Conservation (phyloP, 129 eudicot genomes). For the Lactuca saligna region DNA sequence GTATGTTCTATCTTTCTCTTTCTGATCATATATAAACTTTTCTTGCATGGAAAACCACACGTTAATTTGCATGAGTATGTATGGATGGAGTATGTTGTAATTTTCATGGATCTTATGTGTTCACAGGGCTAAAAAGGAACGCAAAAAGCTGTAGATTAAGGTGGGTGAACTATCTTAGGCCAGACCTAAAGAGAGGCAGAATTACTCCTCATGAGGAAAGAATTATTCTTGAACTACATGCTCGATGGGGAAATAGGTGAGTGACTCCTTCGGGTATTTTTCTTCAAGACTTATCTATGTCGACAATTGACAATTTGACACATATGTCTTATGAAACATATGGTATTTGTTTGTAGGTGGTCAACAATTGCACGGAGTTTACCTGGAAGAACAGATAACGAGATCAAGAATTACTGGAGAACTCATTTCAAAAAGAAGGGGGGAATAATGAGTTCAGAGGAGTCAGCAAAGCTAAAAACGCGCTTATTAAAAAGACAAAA, state of each 20-base stretch:
- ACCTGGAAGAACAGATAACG: constrained; percentile 90
- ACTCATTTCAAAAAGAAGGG: constrained; percentile 85
- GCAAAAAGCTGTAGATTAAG: constrained; percentile 91
- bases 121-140: constrained; percentile 78
- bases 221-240: constrained; percentile 70
- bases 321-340: neutral
- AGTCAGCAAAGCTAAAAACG: constrained; percentile 49
- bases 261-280: neutral
- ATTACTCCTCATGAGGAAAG: constrained; percentile 81
- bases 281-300: neutral
- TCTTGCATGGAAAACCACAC: neutral
- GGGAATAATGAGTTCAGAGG: constrained; percentile 18
- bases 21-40: neutral
- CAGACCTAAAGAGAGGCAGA: constrained; percentile 86
- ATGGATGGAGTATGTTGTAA: neutral
- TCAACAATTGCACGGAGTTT: constrained; percentile 86
- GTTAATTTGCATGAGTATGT: neutral
- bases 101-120: constrained; percentile 1
- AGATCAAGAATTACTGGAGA: constrained; percentile 89
- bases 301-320: neutral
- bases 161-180: constrained; percentile 95
- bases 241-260: constrained; percentile 92
- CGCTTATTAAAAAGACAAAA: constrained; percentile 57
- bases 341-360: constrained; percentile 50
- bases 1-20: constrained; percentile 30